Base-by-base conservation (phyloP, 106 monocot species). In the Iris macrosiphon region DNA sequence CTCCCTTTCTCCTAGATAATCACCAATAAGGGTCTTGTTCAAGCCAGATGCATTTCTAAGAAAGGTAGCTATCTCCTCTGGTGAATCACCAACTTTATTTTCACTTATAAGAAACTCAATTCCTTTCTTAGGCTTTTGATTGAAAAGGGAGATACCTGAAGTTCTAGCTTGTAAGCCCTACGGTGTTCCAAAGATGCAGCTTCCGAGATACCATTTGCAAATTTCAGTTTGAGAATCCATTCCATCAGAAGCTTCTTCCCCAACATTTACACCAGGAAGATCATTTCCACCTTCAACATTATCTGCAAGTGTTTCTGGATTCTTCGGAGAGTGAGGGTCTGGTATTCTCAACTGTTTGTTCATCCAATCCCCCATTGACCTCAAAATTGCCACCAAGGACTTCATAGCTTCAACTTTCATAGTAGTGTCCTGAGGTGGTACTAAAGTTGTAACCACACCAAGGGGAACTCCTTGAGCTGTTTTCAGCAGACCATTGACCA, bases 281-380 rank as follows among this genome's bases (percentile, higher is more conserved):
- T 86, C 87, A 48, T 45, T 69, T 43, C 67, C 70, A 61, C 52
- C 73, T 55, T 83, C 83, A 67, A 37, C 41, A 45, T 64, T 70
- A 26, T 66, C 64, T 29, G 75, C 67, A 62, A 55, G 16, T 44
- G 57, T 42, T 70, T 83, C 90, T 56, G 35, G 31, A 16, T 18
- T 68, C 61, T 65, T 78, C 49, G 77, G 83, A 68, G 86, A 90
- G 57, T 71, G 62, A 6, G 83, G 70, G 66, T 87, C 83, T 46
- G 90, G 96, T 61, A 98, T 80, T 32, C 96, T 80, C 38, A 98
- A 64, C 49, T 98, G 96, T 71, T 83, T 98, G 64, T 98, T 91
- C 83, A 98, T 80, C 96, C 96, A 98, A 67, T 90, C 87, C 31
- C 90, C 96, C 96, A 98, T 98, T 29, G 96, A 98, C 63, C 72